Evolutionary conservation across 2,329 filamentous ascomycete species (phyloP).

Genomic region (Fusarium caatingaense): DNA sequence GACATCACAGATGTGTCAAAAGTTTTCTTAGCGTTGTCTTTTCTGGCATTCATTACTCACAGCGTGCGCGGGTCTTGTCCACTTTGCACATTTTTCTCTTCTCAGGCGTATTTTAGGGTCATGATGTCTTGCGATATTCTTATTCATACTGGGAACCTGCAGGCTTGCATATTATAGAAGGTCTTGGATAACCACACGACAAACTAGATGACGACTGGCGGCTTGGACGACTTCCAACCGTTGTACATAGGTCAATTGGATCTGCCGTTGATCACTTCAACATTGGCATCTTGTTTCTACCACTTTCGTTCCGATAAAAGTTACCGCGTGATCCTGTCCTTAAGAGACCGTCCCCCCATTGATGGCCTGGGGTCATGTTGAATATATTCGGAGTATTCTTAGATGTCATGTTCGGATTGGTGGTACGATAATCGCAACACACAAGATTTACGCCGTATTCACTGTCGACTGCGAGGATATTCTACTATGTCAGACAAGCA

Average conservation of each 20-base stretch:
- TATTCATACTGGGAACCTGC: conserved; percentile 43
- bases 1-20: conserved; percentile 13
- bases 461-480: not conserved
- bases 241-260: conserved; percentile 49
- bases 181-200: conserved; percentile 48
- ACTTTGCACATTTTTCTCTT: conserved; percentile 44
- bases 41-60: conserved; percentile 45
- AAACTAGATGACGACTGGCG: conserved; percentile 47
- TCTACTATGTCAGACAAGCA: not conserved
- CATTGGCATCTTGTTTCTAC: conserved; percentile 39
- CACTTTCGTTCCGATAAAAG: not conserved
- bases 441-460: not conserved
- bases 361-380: not conserved
- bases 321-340: not conserved
- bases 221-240: conserved; percentile 39
- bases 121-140: conserved; percentile 48
- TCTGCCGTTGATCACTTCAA: conserved; percentile 39
- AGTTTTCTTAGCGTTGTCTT: conserved; percentile 35
- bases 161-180: conserved; percentile 53
- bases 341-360: not conserved
- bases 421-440: not conserved
- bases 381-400: not conserved
- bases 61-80: conserved; percentile 46
- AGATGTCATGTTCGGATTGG: not conserved
- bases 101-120: conserved; percentile 47